Evolutionary conservation across 805 yeast genomes (phyloP), one percentile per base, ranked within the genome.

Genomic region (Groenewaldozyma salmanticensis): DNA sequence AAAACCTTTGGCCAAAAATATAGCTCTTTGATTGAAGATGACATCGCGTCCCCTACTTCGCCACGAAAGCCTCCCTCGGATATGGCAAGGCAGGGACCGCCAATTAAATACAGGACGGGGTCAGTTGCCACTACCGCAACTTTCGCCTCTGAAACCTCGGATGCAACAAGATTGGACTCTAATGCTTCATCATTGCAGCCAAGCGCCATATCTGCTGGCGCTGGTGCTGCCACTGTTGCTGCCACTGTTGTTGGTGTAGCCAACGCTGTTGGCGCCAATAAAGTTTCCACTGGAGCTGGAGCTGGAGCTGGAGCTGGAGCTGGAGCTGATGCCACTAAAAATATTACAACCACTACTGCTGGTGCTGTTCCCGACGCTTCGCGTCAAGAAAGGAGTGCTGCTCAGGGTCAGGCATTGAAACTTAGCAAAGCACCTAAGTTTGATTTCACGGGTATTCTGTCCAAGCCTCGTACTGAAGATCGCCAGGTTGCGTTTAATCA

Each of bases 381-480:
- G 31, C n/a, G 38, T 31, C 13, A 21, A 27, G 21, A 21, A 33
- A 33, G 4, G 18, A 18, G 33, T 35, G 19, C 13, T 5, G 16
- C 15, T 18, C 39, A 24, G 27, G 18, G 5, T 31, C 42, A 31
- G 42, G 13, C 24, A 31, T 35, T 9, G n/a, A 40, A 38, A 35
- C 51, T 58, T 17, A 57, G 53, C 42, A 49, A 59, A 6, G 58
- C 57, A 9, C 64, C 65, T 0, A 49, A 39, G 33, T 52, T 59
- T 17, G 64, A 61, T 42, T 55, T 61, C 44, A 40, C 52, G 11
- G 61, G 57, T 3, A 50, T 57, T 15, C 41, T 61, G 16, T 43
- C 54, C 21, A 49, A 51, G 11, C 50, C 52, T 6, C 37, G 52
- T 2, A 42, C 57, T 9, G 55, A 47, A 19, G 57, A 57, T 24